These are phyloP conservation scores for Rhodomyrtus tomentosa DNA, from an alignment of 345 rosid species.

Conservation along the genomic window DNA sequence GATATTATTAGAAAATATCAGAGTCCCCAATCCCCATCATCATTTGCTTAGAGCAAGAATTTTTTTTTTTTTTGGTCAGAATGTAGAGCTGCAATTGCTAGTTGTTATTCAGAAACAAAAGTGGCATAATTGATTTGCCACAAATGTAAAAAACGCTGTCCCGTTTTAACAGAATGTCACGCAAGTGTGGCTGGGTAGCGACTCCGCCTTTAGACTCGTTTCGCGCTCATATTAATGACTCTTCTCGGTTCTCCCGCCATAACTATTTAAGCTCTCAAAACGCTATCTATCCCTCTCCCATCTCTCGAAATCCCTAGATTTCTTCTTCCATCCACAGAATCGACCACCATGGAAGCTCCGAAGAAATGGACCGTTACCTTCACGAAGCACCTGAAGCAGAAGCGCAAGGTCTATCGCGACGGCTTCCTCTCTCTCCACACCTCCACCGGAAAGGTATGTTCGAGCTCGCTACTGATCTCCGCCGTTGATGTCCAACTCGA, in stretches of 20 bases:
- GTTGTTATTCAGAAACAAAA: too few species aligned
- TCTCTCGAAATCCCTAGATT: neutral
- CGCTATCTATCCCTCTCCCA: neutral
- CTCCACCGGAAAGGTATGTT: constrained; percentile 41
- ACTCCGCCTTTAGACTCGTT: neutral
- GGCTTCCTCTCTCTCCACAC: constrained; percentile 51
- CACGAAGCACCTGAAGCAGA: constrained; percentile 78
- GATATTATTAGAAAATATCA: too few species aligned
- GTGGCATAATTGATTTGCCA: too few species aligned
- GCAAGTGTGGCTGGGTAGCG: too few species aligned
- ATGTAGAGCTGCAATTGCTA: too few species aligned
- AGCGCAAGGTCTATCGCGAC: constrained; percentile 71
- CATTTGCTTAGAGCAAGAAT: too few species aligned
- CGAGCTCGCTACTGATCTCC: neutral
- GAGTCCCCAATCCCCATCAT: too few species aligned
- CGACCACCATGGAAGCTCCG: neutral
- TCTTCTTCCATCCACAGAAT: fast-evolving
- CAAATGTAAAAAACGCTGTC: too few species aligned
- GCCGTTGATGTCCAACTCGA: neutral
- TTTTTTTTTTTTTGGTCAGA: too few species aligned
- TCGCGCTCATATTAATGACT: neutral
- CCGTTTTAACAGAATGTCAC: too few species aligned
- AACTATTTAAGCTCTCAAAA: too few species aligned
- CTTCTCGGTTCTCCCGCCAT: too few species aligned
- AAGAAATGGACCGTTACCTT: constrained; percentile 68